Evolutionary conservation across 139 green algal genomes (phyloP).

Genomic region (Tetradesmus obliquus): DNA sequence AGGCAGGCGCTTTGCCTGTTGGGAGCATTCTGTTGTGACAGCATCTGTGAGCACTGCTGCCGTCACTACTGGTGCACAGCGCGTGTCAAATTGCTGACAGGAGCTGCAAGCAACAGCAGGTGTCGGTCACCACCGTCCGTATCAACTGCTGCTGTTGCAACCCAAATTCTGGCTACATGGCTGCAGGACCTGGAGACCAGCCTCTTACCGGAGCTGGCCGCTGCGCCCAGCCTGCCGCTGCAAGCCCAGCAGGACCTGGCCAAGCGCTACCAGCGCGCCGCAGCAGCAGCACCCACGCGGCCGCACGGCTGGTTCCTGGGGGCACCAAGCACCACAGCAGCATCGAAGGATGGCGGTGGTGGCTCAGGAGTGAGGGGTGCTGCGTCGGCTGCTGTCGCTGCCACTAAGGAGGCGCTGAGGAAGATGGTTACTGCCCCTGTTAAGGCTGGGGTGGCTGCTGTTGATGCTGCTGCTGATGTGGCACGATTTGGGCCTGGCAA

Average conservation of each 20-base stretch:
- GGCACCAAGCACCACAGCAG: background rate
- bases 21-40: no score
- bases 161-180: background rate
- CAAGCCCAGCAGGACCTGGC: background rate
- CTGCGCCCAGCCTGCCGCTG: background rate
- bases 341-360: background rate
- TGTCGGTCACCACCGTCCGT: background rate
- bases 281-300: slow-evolving; percentile 34
- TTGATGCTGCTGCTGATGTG: slow-evolving; percentile 42
- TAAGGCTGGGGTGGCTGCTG: slow-evolving; percentile 14
- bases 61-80: no score
- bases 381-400: slow-evolving; percentile 18
- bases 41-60: no score
- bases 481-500: slow-evolving; percentile 2
- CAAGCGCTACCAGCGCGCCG: background rate
- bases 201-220: background rate
- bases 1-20: no score
- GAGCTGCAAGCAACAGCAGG: background rate
- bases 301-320: slow-evolving; percentile 27
- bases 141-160: background rate
- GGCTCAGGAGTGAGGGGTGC: background rate
- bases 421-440: background rate
- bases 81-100: no score
- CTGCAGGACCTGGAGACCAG: slow-evolving; percentile 8
- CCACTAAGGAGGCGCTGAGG: background rate